phyloP scores from a whole-genome alignment of 176 grass and related monocot species.

The Rhynchospora breviuscula region DNA sequence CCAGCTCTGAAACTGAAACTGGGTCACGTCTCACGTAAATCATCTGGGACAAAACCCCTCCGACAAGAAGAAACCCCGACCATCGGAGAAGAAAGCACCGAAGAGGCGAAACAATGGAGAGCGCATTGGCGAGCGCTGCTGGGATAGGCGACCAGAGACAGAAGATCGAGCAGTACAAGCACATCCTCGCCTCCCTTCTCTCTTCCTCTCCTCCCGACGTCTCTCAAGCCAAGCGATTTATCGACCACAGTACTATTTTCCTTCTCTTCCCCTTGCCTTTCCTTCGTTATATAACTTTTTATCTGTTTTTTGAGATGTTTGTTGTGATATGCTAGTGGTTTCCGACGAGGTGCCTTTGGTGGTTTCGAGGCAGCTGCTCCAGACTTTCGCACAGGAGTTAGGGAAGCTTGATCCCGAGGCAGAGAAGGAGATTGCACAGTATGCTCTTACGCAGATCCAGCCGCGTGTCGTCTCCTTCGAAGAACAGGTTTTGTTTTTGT shows the following conservation, averaged over 20 bases:
- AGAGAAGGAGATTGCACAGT: constrained; percentile 91
- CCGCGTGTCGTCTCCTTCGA: constrained; percentile 94
- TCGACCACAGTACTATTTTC: constrained; percentile 69
- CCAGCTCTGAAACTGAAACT: not conserved
- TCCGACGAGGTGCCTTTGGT: constrained; percentile 94
- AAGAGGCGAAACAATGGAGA: constrained; percentile 44
- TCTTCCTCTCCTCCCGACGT: constrained; percentile 65
- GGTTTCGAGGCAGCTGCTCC: constrained; percentile 90
- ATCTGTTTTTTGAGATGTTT: not conserved
- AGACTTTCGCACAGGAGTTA: constrained; percentile 86
- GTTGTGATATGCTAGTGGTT: constrained; percentile 51
- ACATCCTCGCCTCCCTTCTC: constrained; percentile 90
- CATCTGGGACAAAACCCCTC: constrained; percentile 24
- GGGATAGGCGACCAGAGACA: constrained; percentile 77
- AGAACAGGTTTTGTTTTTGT: constrained; percentile 97
- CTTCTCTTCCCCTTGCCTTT: not conserved
- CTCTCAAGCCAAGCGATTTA: constrained; percentile 87
- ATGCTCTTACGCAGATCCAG: constrained; percentile 90
- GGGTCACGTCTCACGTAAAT: not conserved
- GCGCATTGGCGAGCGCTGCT: constrained; percentile 61
- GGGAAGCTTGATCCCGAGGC: constrained; percentile 73
- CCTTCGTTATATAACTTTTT: not conserved
- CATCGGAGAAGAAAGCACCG: not conserved
- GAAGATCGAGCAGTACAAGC: constrained; percentile 96
- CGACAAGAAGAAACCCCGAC: constrained; percentile 11